Conservation (phyloP, 2,329 filamentous ascomycete species). For the Parastagonospora avenae region DNA sequence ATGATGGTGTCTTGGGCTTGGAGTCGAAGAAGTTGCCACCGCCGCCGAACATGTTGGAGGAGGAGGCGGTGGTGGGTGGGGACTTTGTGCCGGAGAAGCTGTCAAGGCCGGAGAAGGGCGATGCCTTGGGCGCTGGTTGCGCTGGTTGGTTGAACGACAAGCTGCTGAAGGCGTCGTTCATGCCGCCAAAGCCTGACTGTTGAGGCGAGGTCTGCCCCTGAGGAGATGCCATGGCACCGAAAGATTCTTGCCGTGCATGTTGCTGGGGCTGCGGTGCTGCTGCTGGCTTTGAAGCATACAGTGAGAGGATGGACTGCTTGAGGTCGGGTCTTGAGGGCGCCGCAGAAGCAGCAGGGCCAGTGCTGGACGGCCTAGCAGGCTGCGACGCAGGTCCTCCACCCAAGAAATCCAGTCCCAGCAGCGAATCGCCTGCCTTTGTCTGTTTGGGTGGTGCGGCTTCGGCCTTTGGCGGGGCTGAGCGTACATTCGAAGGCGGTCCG, state of each 20-base stretch:
- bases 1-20: slow-evolving; percentile 62
- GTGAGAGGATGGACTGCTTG: slow-evolving; percentile 94
- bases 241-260: slow-evolving; percentile 60
- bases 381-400: slow-evolving; percentile 72
- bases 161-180: slow-evolving; percentile 81
- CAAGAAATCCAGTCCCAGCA: slow-evolving; percentile 92
- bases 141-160: slow-evolving; percentile 61
- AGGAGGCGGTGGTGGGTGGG: slow-evolving; percentile 51
- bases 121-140: slow-evolving; percentile 58
- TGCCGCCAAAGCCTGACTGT: slow-evolving; percentile 63
- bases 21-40: slow-evolving; percentile 85
- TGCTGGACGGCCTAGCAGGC: slow-evolving; percentile 79
- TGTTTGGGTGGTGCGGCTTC: slow-evolving; percentile 63
- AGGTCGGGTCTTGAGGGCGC: slow-evolving; percentile 84
- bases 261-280: slow-evolving; percentile 55
- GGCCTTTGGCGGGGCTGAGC: slow-evolving; percentile 66
- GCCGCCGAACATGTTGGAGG: slow-evolving; percentile 58
- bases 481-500: slow-evolving; percentile 62
- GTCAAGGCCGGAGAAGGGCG: slow-evolving; percentile 68
- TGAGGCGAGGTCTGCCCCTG: slow-evolving; percentile 37
- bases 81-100: slow-evolving; percentile 55
- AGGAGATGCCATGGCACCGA: slow-evolving; percentile 56
- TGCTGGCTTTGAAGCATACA: slow-evolving; percentile 88
- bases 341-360: slow-evolving; percentile 63
- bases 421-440: slow-evolving; percentile 79